Evolutionary conservation across 2,329 filamentous ascomycete genomes (phyloP).

Genomic region (Ascochyta koolunga): DNA sequence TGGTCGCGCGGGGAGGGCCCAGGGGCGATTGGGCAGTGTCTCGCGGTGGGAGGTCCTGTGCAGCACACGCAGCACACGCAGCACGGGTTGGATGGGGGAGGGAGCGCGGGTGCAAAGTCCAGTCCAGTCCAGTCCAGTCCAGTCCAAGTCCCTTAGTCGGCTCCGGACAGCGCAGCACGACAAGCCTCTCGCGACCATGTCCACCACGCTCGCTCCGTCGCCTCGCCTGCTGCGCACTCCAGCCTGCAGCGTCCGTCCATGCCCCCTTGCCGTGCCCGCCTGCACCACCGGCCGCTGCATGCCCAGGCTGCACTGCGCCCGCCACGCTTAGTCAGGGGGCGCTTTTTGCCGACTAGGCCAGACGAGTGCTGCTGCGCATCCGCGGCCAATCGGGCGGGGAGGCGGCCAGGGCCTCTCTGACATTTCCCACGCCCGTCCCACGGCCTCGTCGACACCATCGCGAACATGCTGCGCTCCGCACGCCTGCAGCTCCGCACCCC

Average conservation of each 20-base stretch:
- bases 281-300: not conserved
- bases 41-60: not conserved
- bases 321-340: not conserved
- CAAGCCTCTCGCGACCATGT: not conserved
- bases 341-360: conserved; percentile 2
- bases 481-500: conserved; percentile 35
- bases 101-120: conserved; percentile 7
- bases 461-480: conserved; percentile 47
- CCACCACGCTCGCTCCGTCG: not conserved
- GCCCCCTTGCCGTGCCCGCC: not conserved
- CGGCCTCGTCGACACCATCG: conserved; percentile 1
- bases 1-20: not conserved
- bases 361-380: not conserved
- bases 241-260: not conserved
- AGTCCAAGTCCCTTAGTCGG: conserved; percentile 6
- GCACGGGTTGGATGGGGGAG: conserved; percentile 6
- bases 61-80: not conserved
- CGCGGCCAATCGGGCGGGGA: conserved; percentile 2
- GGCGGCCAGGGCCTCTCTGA: conserved; percentile 6
- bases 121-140: too few relatives aligned
- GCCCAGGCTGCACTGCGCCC: not conserved
- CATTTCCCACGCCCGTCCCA: conserved; percentile 21
- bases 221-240: not conserved
- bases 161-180: not conserved
- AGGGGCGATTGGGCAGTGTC: conserved; percentile 5